These are phyloP conservation scores for Emiliania huxleyi DNA, from an alignment of 78 protist species.

Conservation along the genomic window DNA sequence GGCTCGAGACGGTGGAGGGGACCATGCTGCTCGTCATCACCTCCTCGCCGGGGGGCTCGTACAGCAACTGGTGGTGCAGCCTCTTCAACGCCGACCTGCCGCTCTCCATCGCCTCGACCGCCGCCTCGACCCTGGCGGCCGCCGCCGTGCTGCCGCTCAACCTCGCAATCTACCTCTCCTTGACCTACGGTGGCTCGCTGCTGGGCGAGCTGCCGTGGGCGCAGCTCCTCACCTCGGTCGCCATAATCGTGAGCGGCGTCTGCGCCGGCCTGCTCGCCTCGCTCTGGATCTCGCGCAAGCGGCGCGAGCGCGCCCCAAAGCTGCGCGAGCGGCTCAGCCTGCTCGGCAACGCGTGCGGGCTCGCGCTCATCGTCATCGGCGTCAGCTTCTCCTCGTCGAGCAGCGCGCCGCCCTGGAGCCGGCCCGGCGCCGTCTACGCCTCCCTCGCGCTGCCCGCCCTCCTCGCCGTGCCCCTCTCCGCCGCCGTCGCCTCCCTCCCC, in stretches of 20 bases:
- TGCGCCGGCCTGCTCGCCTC: not conserved
- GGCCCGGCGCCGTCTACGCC: not conserved
- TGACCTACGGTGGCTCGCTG: not conserved
- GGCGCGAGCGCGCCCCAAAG: not conserved
- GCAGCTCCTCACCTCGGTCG: not conserved
- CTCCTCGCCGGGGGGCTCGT: slow-evolving; percentile 19
- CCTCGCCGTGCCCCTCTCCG: not conserved
- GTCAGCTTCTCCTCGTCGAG: too few relatives aligned
- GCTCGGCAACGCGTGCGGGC: not conserved
- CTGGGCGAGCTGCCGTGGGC: not conserved
- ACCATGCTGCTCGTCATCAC: not conserved
- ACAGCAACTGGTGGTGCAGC: slow-evolving; percentile 27
- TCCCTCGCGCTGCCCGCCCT: not conserved
- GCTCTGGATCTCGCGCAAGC: not conserved
- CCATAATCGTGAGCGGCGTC: not conserved
- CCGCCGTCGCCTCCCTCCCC: not conserved
- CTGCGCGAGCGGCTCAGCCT: not conserved
- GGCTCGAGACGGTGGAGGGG: not conserved
- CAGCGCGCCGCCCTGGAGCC: not conserved
- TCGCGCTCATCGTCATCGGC: not conserved
- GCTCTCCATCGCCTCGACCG: slow-evolving; percentile 14
- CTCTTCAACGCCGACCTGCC: slow-evolving; percentile 28
- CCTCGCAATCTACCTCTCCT: not conserved
- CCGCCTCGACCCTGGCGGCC: not conserved
- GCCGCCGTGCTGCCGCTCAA: slow-evolving; percentile 19